Evolutionary conservation across 805 yeast species (phyloP).

Genomic region (Candida saitoana): DNA sequence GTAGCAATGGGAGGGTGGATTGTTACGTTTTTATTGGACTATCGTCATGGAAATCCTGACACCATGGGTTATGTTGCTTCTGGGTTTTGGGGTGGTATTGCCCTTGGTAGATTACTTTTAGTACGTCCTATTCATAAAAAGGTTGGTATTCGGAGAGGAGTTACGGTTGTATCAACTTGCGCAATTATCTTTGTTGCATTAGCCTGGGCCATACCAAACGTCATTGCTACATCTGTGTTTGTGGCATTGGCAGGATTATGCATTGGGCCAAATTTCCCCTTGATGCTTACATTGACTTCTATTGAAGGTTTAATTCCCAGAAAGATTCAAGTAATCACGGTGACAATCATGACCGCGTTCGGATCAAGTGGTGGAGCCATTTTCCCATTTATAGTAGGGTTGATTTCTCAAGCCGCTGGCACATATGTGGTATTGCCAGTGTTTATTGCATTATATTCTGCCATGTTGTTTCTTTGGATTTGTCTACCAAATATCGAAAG

Average conservation of each 20-base stretch:
- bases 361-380: slow-evolving; percentile 59
- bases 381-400: slow-evolving; percentile 51
- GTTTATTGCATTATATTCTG: slow-evolving; percentile 32
- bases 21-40: slow-evolving; percentile 55
- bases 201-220: slow-evolving; percentile 46
- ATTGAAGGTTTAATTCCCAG: slow-evolving; percentile 44
- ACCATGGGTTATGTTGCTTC: slow-evolving; percentile 61
- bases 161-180: slow-evolving; percentile 26
- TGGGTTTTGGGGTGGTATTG: slow-evolving; percentile 70
- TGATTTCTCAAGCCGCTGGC: slow-evolving; percentile 43
- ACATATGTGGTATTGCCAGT: slow-evolving; percentile 50
- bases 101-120: slow-evolving; percentile 56
- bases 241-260: slow-evolving; percentile 52
- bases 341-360: slow-evolving; percentile 51
- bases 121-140: slow-evolving; percentile 35
- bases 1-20: slow-evolving; percentile 70
- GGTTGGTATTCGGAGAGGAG: slow-evolving; percentile 45
- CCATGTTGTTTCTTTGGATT: slow-evolving; percentile 37
- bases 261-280: slow-evolving; percentile 65
- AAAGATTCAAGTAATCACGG: slow-evolving; percentile 46
- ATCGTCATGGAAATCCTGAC: slow-evolving; percentile 44
- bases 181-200: slow-evolving; percentile 37
- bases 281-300: slow-evolving; percentile 44
- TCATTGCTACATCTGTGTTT: slow-evolving; percentile 44
- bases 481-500: slow-evolving; percentile 34